Percentiles rank a stretch among this genome's conserved stretches.
Evolutionary conservation across 257 asterid genomes (phyloP).

Genomic region (Ligustrum vulgare): DNA sequence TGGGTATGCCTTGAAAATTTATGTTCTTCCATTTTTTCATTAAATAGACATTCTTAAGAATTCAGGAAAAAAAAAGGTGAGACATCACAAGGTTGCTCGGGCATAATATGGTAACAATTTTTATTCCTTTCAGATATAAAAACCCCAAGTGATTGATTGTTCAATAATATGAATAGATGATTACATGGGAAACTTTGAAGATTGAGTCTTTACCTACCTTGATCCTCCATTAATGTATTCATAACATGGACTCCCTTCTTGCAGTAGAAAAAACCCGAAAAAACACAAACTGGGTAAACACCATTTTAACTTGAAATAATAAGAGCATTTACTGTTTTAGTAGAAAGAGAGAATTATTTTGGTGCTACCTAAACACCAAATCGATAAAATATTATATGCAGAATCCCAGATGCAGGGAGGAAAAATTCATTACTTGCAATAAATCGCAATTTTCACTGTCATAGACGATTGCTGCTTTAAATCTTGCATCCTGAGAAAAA

Average conservation of each 20-base stretch:
- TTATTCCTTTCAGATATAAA: slow-evolving; percentile 10
- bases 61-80: background rate
- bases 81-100: too few relatives aligned
- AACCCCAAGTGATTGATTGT: slow-evolving; percentile 19
- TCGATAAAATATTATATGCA: too few relatives aligned
- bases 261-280: slow-evolving; percentile 57
- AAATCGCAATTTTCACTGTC: too few relatives aligned
- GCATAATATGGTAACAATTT: too few relatives aligned
- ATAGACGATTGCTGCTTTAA: too few relatives aligned
- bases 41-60: slow-evolving; percentile 38
- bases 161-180: slow-evolving; percentile 39
- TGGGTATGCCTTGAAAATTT: slow-evolving; percentile 44
- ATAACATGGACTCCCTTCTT: slow-evolving; percentile 42
- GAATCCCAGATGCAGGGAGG: too few relatives aligned
- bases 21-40: slow-evolving; percentile 34
- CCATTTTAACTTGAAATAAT: background rate
- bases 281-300: slow-evolving; percentile 9
- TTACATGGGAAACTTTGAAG: slow-evolving; percentile 39
- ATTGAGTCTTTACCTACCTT: slow-evolving; percentile 62
- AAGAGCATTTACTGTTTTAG: background rate
- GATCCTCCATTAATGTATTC: slow-evolving; percentile 37
- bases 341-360: background rate
- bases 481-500: too few relatives aligned
- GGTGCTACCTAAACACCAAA: background rate
- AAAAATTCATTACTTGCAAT: too few relatives aligned